Evolutionary conservation across 1,284 basidiomycete genomes (phyloP), one percentile per base, ranked within the genome.

Genomic region (Vanrija pseudolonga): DNA sequence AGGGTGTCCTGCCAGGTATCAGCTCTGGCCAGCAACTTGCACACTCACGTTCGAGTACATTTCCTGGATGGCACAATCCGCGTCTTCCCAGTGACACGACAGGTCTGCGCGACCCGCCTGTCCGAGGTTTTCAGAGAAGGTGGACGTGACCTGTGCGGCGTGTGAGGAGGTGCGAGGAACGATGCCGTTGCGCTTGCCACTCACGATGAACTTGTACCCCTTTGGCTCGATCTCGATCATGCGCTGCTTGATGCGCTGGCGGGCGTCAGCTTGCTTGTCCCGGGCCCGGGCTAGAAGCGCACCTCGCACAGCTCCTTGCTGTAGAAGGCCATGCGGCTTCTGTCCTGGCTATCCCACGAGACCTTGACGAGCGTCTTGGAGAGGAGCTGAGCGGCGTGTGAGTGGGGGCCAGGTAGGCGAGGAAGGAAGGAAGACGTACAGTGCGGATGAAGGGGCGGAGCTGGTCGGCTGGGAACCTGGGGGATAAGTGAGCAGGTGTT

Each of bases 81-180:
- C 64, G 47, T 72, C 71, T 64, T 74, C 72, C 72, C 72, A 74
- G 59, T 74, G 72, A 59, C 71, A 73, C 20, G 67, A 64, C 68
- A 74, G 67, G 59, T 74, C 72, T n/a, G 71, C 72, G 42, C 72
- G 59, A 20, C 71, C 72, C 15, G 68, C 72, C 55, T 74, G 72
- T 39, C 72, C 72, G 22, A 68, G 61, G 54, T 74, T 74, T 59
- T 74, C 68, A 8, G 65, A 64, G 36, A 73, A 54, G 11, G 71
- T 71, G 12, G 66, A 56, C 22, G 67, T 70, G 17, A 69, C 68
- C 68, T 69, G 51, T 17, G 9, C n/a, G n/a, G n/a, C 7, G 28
- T 38, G 53, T 59, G n/a, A 52, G 47, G n/a, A 19, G 14, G 39
- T 11, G 20, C 20, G 38, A 18, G 38, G 37, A 38, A 38, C n/a